Conservation (phyloP, 306 rosid species). For the Astragalus membranaceus region DNA sequence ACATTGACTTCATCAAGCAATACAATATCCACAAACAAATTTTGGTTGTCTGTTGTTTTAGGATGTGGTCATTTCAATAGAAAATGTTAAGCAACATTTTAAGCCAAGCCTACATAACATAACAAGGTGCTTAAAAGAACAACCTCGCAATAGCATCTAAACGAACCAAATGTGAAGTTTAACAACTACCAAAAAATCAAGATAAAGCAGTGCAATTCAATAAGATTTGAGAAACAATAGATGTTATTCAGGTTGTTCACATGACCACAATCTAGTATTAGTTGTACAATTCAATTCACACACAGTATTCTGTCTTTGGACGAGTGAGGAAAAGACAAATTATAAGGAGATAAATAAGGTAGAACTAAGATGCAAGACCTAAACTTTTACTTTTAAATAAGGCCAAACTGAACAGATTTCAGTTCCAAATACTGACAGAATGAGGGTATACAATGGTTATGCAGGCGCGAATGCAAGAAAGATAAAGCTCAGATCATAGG, state of each 20-base stretch:
- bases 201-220: not conserved
- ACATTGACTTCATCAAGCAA: not conserved
- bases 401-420: not conserved
- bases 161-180: not conserved
- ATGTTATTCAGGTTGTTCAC: not conserved
- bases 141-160: not conserved
- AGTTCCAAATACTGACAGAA: not conserved
- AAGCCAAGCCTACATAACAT: not conserved
- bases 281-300: not conserved
- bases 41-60: not conserved
- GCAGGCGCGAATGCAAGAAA: not conserved
- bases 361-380: too few relatives aligned
- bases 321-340: too few relatives aligned
- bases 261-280: not conserved
- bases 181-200: not conserved
- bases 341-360: too few relatives aligned
- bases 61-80: not conserved
- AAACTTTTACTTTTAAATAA: not conserved
- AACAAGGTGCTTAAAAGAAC: conserved; percentile 2
- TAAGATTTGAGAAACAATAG: not conserved
- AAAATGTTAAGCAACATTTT: not conserved
- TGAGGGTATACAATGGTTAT: too few relatives aligned
- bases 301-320: too few relatives aligned
- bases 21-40: not conserved
- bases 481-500: not conserved